Evolutionary conservation across 2,329 filamentous ascomycete genomes (phyloP).

Genomic region (Cladosporium sp.): DNA sequence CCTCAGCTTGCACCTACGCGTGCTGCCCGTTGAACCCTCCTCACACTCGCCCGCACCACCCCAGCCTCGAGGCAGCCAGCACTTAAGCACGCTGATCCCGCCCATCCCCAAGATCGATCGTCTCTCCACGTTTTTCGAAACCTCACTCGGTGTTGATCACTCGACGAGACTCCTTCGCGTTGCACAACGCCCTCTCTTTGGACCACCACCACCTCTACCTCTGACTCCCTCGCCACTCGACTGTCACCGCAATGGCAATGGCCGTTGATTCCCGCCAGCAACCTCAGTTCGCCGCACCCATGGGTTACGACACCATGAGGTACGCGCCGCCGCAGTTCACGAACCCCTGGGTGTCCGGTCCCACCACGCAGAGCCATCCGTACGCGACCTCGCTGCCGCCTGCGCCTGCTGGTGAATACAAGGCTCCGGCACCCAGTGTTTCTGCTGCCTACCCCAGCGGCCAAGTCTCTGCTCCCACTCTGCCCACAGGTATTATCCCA

Average conservation of each 20-base stretch:
- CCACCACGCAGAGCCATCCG: slow-evolving; percentile 52
- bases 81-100: slow-evolving; percentile 46
- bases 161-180: neutral
- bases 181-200: neutral
- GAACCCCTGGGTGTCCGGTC: slow-evolving; percentile 73
- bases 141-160: slow-evolving; percentile 24
- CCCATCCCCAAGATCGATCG: slow-evolving; percentile 38
- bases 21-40: slow-evolving; percentile 12
- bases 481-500: slow-evolving; percentile 63
- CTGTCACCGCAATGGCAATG: slow-evolving; percentile 68
- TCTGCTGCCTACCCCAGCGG: slow-evolving; percentile 57
- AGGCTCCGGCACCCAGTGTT: slow-evolving; percentile 23
- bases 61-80: slow-evolving; percentile 24
- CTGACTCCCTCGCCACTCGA: slow-evolving; percentile 13
- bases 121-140: slow-evolving; percentile 41
- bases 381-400: slow-evolving; percentile 61
- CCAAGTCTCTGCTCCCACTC: slow-evolving; percentile 65
- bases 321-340: slow-evolving; percentile 73
- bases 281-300: slow-evolving; percentile 59
- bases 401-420: slow-evolving; percentile 49
- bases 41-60: slow-evolving; percentile 18
- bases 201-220: slow-evolving; percentile 16
- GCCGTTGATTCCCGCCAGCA: slow-evolving; percentile 83
- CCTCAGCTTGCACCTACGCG: slow-evolving; percentile 18
- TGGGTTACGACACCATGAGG: slow-evolving; percentile 77